These are phyloP conservation scores for Aspergillus saccharolyticus DNA, from an alignment of 495 filamentous ascomycete genomes.

Conservation along the genomic window DNA sequence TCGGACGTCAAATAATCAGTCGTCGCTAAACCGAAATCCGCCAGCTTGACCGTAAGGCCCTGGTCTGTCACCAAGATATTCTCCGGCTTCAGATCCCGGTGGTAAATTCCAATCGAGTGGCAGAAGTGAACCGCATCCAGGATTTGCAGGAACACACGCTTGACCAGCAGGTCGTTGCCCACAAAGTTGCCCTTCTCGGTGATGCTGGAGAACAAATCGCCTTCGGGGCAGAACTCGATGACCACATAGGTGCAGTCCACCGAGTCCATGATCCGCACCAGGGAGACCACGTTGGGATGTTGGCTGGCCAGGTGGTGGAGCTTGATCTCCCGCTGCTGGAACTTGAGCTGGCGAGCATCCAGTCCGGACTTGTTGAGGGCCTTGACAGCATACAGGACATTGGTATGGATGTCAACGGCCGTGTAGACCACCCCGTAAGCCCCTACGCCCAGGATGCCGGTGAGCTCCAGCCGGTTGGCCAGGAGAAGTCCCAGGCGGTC, in stretches of 20 bases:
- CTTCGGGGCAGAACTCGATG: conserved; percentile 95
- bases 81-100: conserved; percentile 96
- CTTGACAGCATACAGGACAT: conserved; percentile 88
- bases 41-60: conserved; percentile 87
- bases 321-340: conserved; percentile 89
- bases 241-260: conserved; percentile 94
- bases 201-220: conserved; percentile 94
- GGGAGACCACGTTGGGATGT: conserved; percentile 89
- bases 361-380: conserved; percentile 88
- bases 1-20: conserved; percentile 78
- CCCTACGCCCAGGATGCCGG: conserved; percentile 81
- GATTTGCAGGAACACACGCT: conserved; percentile 87
- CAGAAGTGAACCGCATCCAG: conserved; percentile 96
- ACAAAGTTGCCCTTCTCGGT: conserved; percentile 91
- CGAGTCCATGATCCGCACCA: conserved; percentile 90
- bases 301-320: conserved; percentile 83
- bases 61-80: conserved; percentile 90
- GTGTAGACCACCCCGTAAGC: conserved; percentile 97
- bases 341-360: conserved; percentile 79
- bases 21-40: conserved; percentile 95
- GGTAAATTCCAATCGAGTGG: conserved; percentile 91
- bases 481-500: conserved; percentile 82
- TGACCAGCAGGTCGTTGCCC: conserved; percentile 85
- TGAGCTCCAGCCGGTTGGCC: conserved; percentile 76
- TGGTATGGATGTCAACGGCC: conserved; percentile 80